Evolutionary conservation across 2,329 filamentous ascomycete species (phyloP).

Genomic region (Aureobasidium sp.): DNA sequence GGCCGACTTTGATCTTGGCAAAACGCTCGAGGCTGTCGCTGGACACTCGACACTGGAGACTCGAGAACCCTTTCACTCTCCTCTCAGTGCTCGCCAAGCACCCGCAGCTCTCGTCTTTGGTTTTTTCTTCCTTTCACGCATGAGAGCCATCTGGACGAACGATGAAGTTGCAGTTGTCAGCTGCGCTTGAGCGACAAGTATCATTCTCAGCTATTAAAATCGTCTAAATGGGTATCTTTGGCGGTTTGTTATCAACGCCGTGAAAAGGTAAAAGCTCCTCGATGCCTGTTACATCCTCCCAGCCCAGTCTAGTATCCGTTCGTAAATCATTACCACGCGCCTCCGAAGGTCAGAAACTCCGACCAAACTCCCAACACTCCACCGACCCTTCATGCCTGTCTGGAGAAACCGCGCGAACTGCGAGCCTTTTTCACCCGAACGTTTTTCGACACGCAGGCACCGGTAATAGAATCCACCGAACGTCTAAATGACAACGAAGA

Average conservation of each 20-base stretch:
- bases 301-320: not conserved
- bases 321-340: constrained; percentile 1
- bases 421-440: constrained; percentile 14
- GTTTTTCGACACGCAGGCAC: constrained; percentile 15
- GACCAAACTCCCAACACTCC: not conserved
- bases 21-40: not conserved
- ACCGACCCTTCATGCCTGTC: not conserved
- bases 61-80: no score
- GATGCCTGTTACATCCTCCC: not conserved
- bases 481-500: constrained; percentile 10
- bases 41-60: not conserved
- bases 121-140: not conserved
- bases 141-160: not conserved
- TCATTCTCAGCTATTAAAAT: not conserved
- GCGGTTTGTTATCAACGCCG: not conserved
- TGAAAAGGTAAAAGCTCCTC: not conserved
- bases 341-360: not conserved
- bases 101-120: not conserved
- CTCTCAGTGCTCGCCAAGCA: not conserved
- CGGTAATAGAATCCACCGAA: constrained; percentile 12
- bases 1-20: not conserved
- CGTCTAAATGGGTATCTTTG: not conserved
- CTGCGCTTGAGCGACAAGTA: not conserved
- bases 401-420: not conserved
- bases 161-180: not conserved